Evolutionary conservation across 768 basidiomycete genomes (phyloP).

Genomic region (Phlebiopsis gigantea): DNA sequence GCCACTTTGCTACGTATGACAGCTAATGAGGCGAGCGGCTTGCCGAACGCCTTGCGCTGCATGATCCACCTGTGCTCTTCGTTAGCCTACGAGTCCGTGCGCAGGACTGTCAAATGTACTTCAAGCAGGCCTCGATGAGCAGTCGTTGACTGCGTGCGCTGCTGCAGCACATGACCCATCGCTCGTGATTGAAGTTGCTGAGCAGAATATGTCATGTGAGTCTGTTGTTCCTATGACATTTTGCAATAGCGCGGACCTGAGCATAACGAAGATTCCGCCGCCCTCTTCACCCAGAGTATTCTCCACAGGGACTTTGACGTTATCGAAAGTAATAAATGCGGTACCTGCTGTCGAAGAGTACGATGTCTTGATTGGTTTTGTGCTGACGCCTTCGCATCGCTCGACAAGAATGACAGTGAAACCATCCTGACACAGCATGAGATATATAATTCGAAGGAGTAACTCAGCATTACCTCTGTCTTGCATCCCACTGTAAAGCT

Average conservation of each 20-base stretch:
- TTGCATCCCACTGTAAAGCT: constrained; percentile 72
- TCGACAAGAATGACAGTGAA: constrained; percentile 89
- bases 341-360: constrained; percentile 89
- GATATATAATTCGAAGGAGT: constrained; percentile 28
- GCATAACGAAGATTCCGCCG: constrained; percentile 61
- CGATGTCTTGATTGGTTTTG: constrained; percentile 80
- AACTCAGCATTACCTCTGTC: constrained; percentile 36
- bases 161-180: constrained; percentile 85
- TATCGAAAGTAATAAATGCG: constrained; percentile 72
- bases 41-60: constrained; percentile 92
- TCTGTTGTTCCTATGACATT: not conserved
- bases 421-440: constrained; percentile 32
- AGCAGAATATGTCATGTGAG: not conserved
- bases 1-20: constrained; percentile 87
- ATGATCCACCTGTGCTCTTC: constrained; percentile 57
- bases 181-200: constrained; percentile 91
- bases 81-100: not conserved
- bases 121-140: constrained; percentile 78
- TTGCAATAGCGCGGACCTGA: constrained; percentile 32
- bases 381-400: constrained; percentile 73
- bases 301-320: constrained; percentile 80
- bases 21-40: constrained; percentile 69
- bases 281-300: constrained; percentile 83
- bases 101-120: constrained; percentile 33
- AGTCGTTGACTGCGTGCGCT: constrained; percentile 59